A percentile compares a stretch with the other conserved stretches of the same genome.
phyloP scores from a whole-genome alignment of 2,329 filamentous ascomycete genomes.

The Macrophomina phaseolina region DNA sequence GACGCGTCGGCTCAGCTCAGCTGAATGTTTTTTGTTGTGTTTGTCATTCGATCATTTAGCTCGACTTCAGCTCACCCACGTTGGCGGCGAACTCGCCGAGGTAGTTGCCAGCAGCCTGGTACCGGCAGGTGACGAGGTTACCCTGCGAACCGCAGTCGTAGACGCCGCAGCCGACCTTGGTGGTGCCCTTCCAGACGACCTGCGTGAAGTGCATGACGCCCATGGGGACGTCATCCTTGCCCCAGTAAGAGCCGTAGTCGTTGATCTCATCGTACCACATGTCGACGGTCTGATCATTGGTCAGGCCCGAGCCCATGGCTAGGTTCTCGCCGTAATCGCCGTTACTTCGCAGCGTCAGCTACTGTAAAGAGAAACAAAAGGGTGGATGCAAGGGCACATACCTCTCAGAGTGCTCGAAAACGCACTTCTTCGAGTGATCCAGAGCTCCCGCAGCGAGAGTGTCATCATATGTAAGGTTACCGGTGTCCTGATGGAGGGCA shows the following conservation, averaged over 20 bases:
- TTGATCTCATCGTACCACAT: constrained; percentile 87
- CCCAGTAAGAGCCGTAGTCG: constrained; percentile 65
- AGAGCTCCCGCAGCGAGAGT: constrained; percentile 60
- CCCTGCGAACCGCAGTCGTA: constrained; percentile 35
- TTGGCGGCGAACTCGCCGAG: constrained; percentile 7
- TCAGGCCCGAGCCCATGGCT: constrained; percentile 71
- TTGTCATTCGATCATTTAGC: not conserved
- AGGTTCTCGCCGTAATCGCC: constrained; percentile 88
- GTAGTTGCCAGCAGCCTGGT: constrained; percentile 62
- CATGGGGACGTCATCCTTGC: constrained; percentile 49
- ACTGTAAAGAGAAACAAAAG: no score
- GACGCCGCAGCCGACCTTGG: constrained; percentile 43
- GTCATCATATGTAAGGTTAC: constrained; percentile 69
- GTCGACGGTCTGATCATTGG: constrained; percentile 73
- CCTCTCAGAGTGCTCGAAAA: constrained; percentile 71
- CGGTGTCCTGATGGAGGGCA: constrained; percentile 73
- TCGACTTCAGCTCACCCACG: constrained; percentile 1
- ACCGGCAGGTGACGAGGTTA: constrained; percentile 82
- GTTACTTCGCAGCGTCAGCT: not conserved
- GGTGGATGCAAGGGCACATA: not conserved
- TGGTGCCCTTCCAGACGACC: constrained; percentile 46
- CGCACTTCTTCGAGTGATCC: constrained; percentile 76
- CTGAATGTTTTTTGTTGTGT: not conserved
- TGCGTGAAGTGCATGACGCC: constrained; percentile 43
- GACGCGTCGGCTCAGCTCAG: not conserved